Base-by-base conservation (phyloP, 177 flowering plant genomes). In the Tripterygium wilfordii region DNA sequence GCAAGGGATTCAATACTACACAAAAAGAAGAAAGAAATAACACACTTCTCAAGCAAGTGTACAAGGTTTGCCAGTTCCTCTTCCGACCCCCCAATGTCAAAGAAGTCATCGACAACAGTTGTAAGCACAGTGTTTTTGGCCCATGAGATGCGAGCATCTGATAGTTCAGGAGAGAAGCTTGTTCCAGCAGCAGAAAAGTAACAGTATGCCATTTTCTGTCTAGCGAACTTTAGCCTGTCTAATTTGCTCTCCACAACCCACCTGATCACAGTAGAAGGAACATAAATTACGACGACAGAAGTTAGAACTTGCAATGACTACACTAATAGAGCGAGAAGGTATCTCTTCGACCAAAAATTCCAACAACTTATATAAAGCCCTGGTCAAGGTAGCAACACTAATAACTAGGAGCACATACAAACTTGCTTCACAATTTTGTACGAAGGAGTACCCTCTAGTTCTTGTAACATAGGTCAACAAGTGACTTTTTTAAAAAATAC, bases 91-190 rank as follows among this genome's bases (percentile, higher is more conserved):
- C 18, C 16, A 42, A n/a, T 24, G 36, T 57, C 54, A 49, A 49
- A 49, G 24, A 57, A 42, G 27, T 57, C 61, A 49, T 49, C 61
- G 5, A 42, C n/a, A 17, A 27, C 25, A 2, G 54, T 49, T 19
- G 28, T 7, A 2, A 57, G 49, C 18, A 49, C 21, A 32, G 12
- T 3, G 16, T 5, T 15, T 57, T 57, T 26, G 13, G 49, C 29
- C 23, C 2, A 41, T 3, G 54, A 9, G 9, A 31, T 18, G 41
- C 32, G 45, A 30, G 45, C 39, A 1, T 49, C 48, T n/a, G 37
- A 19, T 19, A 42, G 49, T 36, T 42, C 43, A 32, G 38, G 51
- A 9, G 24, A 4, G 5, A 21, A 10, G 9, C 31, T 5, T n/a
- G 15, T 12, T 25, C 18, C 21, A 25, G 43, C 32, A 28, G 38